These are phyloP conservation scores for Postia placenta DNA, from an alignment of 768 basidiomycete genomes.

Conservation along the genomic window DNA sequence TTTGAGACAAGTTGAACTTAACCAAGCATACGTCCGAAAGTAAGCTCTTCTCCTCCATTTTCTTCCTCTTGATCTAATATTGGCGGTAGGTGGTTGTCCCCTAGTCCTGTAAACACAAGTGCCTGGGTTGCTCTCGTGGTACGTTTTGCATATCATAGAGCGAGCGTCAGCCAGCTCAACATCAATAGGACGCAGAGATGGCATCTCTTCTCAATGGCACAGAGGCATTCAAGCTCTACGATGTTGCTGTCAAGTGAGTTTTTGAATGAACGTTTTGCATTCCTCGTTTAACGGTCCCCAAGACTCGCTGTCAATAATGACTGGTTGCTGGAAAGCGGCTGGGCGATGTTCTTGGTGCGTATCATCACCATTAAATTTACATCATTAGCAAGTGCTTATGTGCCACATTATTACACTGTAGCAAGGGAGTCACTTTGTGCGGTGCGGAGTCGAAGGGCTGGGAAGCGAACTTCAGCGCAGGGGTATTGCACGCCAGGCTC, in stretches of 20 bases:
- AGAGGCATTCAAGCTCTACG: constrained; percentile 61
- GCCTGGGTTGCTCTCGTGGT: constrained; percentile 68
- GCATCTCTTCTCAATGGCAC: constrained; percentile 50
- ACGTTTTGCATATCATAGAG: constrained; percentile 1
- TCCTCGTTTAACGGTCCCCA: not conserved
- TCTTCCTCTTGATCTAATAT: not conserved
- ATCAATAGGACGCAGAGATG: constrained; percentile 58
- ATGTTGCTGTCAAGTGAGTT: constrained; percentile 57
- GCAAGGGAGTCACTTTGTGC: constrained; percentile 69
- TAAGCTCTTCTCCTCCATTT: constrained; percentile 20
- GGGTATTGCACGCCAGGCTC: constrained; percentile 57
- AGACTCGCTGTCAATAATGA: constrained; percentile 62
- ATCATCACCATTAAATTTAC: not conserved
- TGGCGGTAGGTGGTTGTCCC: constrained; percentile 53
- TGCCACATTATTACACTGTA: constrained; percentile 19
- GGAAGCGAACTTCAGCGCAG: constrained; percentile 63
- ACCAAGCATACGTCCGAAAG: constrained; percentile 59
- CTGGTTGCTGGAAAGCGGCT: constrained; percentile 70
- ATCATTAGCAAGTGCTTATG: not conserved
- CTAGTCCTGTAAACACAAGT: constrained; percentile 62
- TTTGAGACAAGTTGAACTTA: constrained; percentile 49
- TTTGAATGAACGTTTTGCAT: not conserved
- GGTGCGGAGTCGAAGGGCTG: constrained; percentile 58
- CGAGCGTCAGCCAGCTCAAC: not conserved
- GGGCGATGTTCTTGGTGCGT: constrained; percentile 55